Percentiles rank a stretch among this genome's conserved stretches.
These are phyloP conservation scores for Trichophyton rubrum DNA, from an alignment of 2,329 filamentous ascomycete genomes.

Conservation along the genomic window DNA sequence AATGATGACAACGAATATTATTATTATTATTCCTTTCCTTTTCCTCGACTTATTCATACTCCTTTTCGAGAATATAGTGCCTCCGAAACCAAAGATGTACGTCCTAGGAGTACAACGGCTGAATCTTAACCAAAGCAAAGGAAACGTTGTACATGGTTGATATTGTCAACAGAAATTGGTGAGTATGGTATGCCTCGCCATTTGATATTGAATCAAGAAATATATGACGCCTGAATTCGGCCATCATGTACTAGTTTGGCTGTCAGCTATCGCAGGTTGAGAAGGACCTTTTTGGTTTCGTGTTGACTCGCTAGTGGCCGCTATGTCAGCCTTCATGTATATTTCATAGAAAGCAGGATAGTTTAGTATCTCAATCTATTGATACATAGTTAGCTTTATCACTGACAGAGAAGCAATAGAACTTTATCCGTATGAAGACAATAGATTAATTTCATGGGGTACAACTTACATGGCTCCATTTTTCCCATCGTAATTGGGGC, in stretches of 20 bases:
- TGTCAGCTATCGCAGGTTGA: neutral
- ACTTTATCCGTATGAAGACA: neutral
- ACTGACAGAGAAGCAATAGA: neutral
- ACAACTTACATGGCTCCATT: conserved; percentile 21
- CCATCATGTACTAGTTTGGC: neutral
- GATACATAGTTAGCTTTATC: neutral
- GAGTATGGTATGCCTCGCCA: too few species aligned
- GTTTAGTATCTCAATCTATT: neutral
- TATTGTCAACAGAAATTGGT: too few species aligned
- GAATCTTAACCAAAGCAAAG: neutral
- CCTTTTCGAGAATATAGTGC: too few species aligned
- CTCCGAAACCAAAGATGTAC: too few species aligned
- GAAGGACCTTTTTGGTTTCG: neutral
- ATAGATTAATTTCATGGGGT: neutral
- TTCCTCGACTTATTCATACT: too few species aligned
- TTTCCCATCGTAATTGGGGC: conserved; percentile 19
- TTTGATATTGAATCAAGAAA: neutral
- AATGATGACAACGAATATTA: neutral
- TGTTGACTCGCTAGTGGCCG: neutral
- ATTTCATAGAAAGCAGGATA: neutral
- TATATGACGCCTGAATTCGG: neutral
- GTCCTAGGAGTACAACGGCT: too few species aligned
- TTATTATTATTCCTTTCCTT: neutral
- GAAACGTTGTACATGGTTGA: neutral
- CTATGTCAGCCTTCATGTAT: neutral